Conservation (phyloP, 768 basidiomycete genomes). For the Xerocomellus amylosporus region DNA sequence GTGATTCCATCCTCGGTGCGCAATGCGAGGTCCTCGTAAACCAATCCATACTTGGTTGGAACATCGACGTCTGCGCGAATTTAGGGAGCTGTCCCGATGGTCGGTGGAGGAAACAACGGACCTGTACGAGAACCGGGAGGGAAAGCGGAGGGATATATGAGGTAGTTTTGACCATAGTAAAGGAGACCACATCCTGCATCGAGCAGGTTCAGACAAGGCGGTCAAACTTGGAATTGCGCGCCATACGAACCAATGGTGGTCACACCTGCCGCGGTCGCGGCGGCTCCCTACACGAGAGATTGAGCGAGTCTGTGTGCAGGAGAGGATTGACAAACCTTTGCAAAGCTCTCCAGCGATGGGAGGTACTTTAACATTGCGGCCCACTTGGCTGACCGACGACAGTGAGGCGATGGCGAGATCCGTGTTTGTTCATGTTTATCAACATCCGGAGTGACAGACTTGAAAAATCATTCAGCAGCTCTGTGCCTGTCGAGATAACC, state of each 20-base stretch:
- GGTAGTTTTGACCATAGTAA: slow-evolving; percentile 81
- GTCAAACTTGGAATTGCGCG: not conserved
- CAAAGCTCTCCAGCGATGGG: slow-evolving; percentile 43
- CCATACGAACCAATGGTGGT: slow-evolving; percentile 49
- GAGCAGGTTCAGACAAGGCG: not conserved
- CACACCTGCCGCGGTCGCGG: slow-evolving; percentile 56
- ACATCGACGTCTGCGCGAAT: slow-evolving; percentile 57
- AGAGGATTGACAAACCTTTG: slow-evolving; percentile 34
- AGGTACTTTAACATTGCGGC: slow-evolving; percentile 37
- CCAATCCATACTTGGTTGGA: slow-evolving; percentile 67
- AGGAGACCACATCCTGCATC: slow-evolving; percentile 64
- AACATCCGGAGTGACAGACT: too few species aligned
- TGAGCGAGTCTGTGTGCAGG: not conserved
- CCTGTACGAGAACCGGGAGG: slow-evolving; percentile 79
- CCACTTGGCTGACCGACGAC: not conserved
- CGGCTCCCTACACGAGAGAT: slow-evolving; percentile 40
- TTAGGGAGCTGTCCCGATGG: not conserved
- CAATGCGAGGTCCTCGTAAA: slow-evolving; percentile 73
- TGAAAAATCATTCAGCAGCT: too few species aligned
- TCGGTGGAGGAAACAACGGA: slow-evolving; percentile 30
- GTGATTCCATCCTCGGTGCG: slow-evolving; percentile 69
- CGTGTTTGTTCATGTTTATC: slow-evolving; percentile 19
- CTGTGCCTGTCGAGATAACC: too few species aligned
- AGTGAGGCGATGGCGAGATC: not conserved
- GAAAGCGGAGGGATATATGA: slow-evolving; percentile 88